Evolutionary conservation across 2,329 filamentous ascomycete species (phyloP).

Genomic region (Phaeophleospora eucalypticola): DNA sequence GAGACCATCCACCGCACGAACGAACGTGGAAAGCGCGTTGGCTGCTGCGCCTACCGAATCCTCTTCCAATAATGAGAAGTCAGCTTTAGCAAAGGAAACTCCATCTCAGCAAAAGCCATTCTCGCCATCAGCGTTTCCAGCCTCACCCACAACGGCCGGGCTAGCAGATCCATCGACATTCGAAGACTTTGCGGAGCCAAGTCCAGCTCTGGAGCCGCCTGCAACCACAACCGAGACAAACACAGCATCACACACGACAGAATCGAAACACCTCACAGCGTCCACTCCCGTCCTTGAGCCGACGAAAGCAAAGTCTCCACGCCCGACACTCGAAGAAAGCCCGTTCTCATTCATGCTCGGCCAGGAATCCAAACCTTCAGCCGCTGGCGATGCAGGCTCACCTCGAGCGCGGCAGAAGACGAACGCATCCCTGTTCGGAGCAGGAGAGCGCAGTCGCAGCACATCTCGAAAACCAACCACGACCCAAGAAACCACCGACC

Average conservation of each 20-base stretch:
- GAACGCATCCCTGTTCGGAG: conserved; percentile 18
- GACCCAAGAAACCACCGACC: not conserved
- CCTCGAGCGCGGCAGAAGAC: conserved; percentile 6
- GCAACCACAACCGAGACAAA: not conserved
- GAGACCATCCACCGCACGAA: not conserved
- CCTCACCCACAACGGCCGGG: not conserved
- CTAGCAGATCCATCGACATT: conserved; percentile 16
- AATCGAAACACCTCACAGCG: not conserved
- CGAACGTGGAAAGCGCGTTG: not conserved
- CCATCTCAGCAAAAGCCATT: not conserved
- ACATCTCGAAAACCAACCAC: conserved; percentile 6
- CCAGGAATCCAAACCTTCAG: conserved; percentile 8
- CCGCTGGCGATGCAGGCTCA: not conserved
- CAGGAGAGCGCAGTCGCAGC: conserved; percentile 4
- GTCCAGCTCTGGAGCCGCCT: not conserved
- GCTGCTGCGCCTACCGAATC: not conserved
- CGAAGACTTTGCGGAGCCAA: conserved; percentile 12
- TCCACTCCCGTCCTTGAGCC: not conserved
- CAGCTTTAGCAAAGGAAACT: not conserved
- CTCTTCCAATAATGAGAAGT: not conserved
- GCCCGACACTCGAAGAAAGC: conserved; percentile 22
- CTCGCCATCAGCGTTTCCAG: not conserved
- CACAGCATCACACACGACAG: not conserved
- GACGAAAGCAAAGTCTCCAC: not conserved
- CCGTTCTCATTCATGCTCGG: conserved; percentile 24